Evolutionary conservation across 768 basidiomycete species (phyloP).

Genomic region (Lactarius psammicola): DNA sequence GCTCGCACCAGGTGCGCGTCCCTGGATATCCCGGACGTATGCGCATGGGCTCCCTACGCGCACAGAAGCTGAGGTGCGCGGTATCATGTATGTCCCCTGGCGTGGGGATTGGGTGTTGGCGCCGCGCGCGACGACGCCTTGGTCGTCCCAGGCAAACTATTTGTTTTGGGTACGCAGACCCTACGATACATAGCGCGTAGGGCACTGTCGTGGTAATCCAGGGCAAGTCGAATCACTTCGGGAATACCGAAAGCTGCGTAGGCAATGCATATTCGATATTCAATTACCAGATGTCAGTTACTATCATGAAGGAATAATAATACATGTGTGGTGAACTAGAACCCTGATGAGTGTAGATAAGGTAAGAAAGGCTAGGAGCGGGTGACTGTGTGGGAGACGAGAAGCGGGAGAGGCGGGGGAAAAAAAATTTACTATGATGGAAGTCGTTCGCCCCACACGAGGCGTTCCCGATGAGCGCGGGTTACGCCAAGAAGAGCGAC

Average conservation of each 20-base stretch:
- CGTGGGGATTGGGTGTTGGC: slow-evolving; percentile 67
- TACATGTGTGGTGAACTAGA: slow-evolving; percentile 15
- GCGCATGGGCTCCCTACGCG: slow-evolving; percentile 51
- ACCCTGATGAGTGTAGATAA: slow-evolving; percentile 1
- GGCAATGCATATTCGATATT: neutral
- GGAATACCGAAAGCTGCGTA: neutral
- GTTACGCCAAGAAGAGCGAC: slow-evolving; percentile 65
- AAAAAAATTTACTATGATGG: slow-evolving; percentile 52
- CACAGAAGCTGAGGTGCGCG: slow-evolving; percentile 75
- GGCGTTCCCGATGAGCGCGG: slow-evolving; percentile 67
- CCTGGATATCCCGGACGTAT: slow-evolving; percentile 61
- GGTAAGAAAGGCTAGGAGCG: neutral
- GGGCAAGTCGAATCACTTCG: neutral
- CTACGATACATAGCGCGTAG: slow-evolving; percentile 1
- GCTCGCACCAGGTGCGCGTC: slow-evolving; percentile 33
- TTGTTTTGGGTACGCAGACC: slow-evolving; percentile 87
- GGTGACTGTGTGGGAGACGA: neutral
- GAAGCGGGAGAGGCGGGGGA: neutral
- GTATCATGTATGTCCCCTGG: slow-evolving; percentile 74
- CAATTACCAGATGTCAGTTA: neutral
- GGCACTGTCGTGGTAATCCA: neutral
- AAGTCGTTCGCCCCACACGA: slow-evolving; percentile 77
- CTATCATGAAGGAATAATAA: slow-evolving; percentile 4
- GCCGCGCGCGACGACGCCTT: slow-evolving; percentile 48
- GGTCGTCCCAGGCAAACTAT: slow-evolving; percentile 65